Evolutionary conservation across 179 eudicot genomes (phyloP).

Genomic region (Carnegiea gigantea): DNA sequence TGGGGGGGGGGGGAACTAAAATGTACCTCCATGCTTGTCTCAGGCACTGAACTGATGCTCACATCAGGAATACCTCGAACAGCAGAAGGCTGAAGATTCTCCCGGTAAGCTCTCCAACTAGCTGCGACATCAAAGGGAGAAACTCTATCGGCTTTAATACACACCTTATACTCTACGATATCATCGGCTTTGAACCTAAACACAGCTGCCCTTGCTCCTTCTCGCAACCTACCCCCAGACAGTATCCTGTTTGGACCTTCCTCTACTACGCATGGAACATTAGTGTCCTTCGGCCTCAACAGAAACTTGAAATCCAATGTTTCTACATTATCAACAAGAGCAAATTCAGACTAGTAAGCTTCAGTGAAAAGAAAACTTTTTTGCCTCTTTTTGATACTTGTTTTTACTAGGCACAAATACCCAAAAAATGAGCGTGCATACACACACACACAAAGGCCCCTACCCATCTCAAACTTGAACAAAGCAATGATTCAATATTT

Average conservation of each 20-base stretch:
- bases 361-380: background rate
- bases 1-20: background rate
- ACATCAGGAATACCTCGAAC: constrained; percentile 97
- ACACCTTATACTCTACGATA: constrained; percentile 67
- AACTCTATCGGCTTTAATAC: constrained; percentile 75
- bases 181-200: constrained; percentile 67
- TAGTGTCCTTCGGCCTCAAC: constrained; percentile 69
- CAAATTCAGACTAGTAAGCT: background rate
- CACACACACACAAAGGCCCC: background rate
- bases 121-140: constrained; percentile 98
- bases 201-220: constrained; percentile 66
- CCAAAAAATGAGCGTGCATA: no score
- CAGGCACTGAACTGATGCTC: constrained; percentile 63
- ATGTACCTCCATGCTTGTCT: constrained; percentile 59
- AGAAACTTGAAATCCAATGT: constrained; percentile 95
- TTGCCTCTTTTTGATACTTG: background rate
- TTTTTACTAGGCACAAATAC: background rate
- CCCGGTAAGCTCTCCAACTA: constrained; percentile 95
- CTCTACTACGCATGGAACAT: constrained; percentile 63
- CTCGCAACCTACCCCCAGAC: constrained; percentile 71
- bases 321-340: constrained; percentile 45
- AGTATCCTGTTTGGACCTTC: constrained; percentile 81
- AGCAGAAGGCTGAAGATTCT: constrained; percentile 85
- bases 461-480: background rate
- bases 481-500: background rate